Percentiles rank a stretch among this genome's conserved stretches.
phyloP scores from a whole-genome alignment of 768 basidiomycete genomes.

The Auricularia sp. region DNA sequence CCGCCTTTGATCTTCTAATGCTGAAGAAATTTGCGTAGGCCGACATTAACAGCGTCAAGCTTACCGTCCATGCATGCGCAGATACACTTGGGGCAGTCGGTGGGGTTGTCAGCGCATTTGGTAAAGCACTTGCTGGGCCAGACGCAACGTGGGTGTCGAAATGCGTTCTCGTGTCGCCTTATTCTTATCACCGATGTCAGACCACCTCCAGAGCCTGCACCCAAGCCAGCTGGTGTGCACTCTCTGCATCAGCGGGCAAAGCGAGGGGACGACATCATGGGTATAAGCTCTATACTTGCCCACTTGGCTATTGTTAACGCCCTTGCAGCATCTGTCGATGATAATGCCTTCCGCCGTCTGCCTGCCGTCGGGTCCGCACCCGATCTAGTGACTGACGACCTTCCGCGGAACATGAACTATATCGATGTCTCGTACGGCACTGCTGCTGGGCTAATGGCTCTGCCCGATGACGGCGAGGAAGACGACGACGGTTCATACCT shows the following conservation, averaged over 20 bases:
- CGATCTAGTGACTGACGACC: conserved; percentile 86
- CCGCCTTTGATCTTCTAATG: no score
- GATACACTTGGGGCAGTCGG: conserved; percentile 58
- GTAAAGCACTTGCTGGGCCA: background rate
- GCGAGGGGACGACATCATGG: conserved; percentile 14
- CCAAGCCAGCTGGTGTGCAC: background rate
- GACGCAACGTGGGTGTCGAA: background rate
- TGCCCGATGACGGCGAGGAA: conserved; percentile 63
- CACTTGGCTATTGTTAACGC: background rate
- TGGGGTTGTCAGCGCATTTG: conserved; percentile 44
- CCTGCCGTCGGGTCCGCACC: conserved; percentile 72
- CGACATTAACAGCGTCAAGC: conserved; percentile 38
- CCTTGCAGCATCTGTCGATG: conserved; percentile 60
- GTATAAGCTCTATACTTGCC: conserved; percentile 13
- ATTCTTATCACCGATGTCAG: conserved; percentile 21
- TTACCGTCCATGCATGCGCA: conserved; percentile 65
- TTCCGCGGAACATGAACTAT: conserved; percentile 84
- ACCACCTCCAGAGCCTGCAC: conserved; percentile 9
- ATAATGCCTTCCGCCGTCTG: conserved; percentile 63
- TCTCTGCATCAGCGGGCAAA: background rate
- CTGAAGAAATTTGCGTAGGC: conserved; percentile 31
- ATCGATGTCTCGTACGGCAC: conserved; percentile 74
- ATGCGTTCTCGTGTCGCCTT: background rate
- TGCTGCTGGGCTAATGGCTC: conserved; percentile 63
- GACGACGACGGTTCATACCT: conserved; percentile 25